Conservation (phyloP, 2,329 filamentous ascomycete species). For the Scorias spongiosa region DNA sequence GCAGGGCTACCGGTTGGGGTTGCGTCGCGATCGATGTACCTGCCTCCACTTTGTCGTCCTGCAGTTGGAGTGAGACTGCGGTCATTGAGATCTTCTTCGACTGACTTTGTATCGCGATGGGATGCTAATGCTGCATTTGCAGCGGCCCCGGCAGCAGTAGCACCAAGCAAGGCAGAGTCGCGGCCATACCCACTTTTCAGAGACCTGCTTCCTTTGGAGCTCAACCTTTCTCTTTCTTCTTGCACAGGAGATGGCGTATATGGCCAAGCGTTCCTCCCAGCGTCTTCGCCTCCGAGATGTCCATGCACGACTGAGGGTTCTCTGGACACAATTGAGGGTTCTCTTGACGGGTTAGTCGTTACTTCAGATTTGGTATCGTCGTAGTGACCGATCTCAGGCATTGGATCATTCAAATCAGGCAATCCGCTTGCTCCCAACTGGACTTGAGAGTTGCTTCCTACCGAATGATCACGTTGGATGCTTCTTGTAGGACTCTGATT, state of each 20-base stretch:
- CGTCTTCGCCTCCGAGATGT: constrained; percentile 46
- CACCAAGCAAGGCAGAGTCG: constrained; percentile 7
- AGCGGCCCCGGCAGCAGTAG: constrained; percentile 33
- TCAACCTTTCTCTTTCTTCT: constrained; percentile 2
- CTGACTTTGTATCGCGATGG: constrained; percentile 1
- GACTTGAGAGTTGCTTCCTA: constrained; percentile 28
- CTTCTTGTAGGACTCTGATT: constrained; percentile 30
- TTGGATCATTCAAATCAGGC: constrained; percentile 52
- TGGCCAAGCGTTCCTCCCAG: constrained; percentile 30
- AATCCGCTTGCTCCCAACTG: constrained; percentile 55
- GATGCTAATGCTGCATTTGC: constrained; percentile 14
- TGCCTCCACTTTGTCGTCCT: constrained; percentile 2
- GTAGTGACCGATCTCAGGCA: constrained; percentile 62
- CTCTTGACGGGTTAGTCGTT: constrained; percentile 52
- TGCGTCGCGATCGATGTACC: constrained; percentile 6
- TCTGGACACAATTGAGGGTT: constrained; percentile 46
- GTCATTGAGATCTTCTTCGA: constrained; percentile 20
- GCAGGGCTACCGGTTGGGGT: constrained; percentile 40
- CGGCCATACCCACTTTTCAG: neutral
- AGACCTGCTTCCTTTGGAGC: neutral
- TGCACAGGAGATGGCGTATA: constrained; percentile 17
- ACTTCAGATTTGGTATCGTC: constrained; percentile 47
- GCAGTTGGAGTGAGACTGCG: constrained; percentile 28
- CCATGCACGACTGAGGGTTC: too few species aligned
- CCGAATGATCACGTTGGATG: constrained; percentile 7